Conservation (phyloP, 805 yeast genomes). For the Myxozyma neotropica region DNA sequence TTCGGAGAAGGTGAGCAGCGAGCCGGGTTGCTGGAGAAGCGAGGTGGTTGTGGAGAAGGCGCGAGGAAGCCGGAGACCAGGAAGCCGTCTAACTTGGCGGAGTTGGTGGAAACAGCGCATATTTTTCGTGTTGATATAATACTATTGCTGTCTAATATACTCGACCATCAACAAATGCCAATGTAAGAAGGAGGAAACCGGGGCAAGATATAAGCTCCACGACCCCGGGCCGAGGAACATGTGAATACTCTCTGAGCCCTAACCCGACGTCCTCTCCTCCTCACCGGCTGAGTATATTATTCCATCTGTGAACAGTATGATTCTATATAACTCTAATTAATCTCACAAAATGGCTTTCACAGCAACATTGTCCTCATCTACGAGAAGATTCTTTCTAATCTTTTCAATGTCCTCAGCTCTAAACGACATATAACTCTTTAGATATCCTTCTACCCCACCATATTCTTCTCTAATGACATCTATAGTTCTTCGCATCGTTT, state of each 20-base stretch:
- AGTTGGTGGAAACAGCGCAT: background rate
- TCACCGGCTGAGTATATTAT: no score
- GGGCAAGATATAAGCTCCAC: no score
- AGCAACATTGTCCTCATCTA: background rate
- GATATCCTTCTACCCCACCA: conserved; percentile 34
- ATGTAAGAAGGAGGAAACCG: no score
- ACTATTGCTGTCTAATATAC: no score
- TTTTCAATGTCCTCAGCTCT: conserved; percentile 6
- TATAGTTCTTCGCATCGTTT: conserved; percentile 13
- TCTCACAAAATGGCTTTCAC: background rate
- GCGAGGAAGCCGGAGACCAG: background rate
- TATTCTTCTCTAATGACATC: conserved; percentile 29
- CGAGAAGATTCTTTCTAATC: background rate
- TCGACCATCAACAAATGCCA: no score
- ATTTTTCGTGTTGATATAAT: no score
- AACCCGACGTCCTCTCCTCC: background rate
- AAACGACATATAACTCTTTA: conserved; percentile 5
- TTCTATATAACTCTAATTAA: no score
- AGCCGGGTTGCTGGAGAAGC: background rate
- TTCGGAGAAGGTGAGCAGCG: conserved; percentile 42
- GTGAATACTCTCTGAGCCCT: background rate
- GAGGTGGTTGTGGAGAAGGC: background rate
- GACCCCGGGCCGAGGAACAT: background rate
- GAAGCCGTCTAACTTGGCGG: background rate
- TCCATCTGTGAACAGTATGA: no score